phyloP scores from a whole-genome alignment of 257 asterid genomes.

The Linaria vulgaris region DNA sequence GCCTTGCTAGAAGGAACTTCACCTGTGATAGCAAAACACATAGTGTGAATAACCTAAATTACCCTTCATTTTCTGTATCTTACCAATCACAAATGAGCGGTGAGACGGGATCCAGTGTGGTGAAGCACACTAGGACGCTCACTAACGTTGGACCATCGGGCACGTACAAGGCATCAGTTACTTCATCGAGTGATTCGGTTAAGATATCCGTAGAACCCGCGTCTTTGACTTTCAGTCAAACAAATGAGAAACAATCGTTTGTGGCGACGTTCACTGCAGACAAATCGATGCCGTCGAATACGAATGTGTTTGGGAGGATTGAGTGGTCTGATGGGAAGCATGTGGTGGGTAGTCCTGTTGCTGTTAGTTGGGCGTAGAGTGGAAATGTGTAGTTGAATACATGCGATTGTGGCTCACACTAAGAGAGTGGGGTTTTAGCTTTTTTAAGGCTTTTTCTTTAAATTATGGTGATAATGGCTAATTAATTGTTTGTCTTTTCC shows the following conservation, averaged over 20 bases:
- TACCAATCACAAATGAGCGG: slow-evolving; percentile 31
- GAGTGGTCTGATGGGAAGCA: slow-evolving; percentile 92
- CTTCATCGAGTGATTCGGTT: slow-evolving; percentile 36
- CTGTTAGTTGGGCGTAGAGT: slow-evolving; percentile 60
- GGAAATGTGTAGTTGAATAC: slow-evolving; percentile 7
- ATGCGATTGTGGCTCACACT: slow-evolving; percentile 12
- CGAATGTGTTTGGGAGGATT: slow-evolving; percentile 65
- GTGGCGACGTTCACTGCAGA: slow-evolving; percentile 55
- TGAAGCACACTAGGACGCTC: slow-evolving; percentile 66
- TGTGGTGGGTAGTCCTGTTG: slow-evolving; percentile 81
- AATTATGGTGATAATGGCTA: background rate
- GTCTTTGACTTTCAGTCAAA: slow-evolving; percentile 46
- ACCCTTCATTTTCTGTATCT: slow-evolving; percentile 78
- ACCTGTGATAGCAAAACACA: slow-evolving; percentile 54
- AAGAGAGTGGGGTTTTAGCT: slow-evolving; percentile 27
- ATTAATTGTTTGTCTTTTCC: slow-evolving; percentile 15
- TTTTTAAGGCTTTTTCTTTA: background rate
- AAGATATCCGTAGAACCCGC: slow-evolving; percentile 64
- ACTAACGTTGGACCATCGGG: slow-evolving; percentile 78
- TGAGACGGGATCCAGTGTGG: slow-evolving; percentile 28
- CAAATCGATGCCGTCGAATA: slow-evolving; percentile 46
- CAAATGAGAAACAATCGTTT: slow-evolving; percentile 65
- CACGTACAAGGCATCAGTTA: slow-evolving; percentile 62
- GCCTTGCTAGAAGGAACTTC: slow-evolving; percentile 60
- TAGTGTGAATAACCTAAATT: slow-evolving; percentile 71